These are phyloP conservation scores for Microbotryum lychnidis-dioicae DNA, from an alignment of 1,284 basidiomycete species.

Conservation along the genomic window DNA sequence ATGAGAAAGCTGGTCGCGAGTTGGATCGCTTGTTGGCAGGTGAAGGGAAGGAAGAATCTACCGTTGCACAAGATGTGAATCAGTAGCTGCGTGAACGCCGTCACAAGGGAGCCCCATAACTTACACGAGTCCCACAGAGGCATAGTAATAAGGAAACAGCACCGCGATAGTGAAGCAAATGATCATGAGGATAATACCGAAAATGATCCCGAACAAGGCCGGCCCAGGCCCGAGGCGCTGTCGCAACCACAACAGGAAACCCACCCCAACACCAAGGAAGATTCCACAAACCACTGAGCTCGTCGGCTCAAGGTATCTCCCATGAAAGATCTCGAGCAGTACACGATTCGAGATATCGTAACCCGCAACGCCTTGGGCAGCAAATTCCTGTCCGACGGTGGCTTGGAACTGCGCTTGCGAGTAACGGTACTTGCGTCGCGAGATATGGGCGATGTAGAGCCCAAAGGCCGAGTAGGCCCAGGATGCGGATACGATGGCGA, in stretches of 20 bases:
- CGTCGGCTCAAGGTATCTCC: slow-evolving; percentile 18
- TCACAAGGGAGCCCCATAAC: too few species aligned
- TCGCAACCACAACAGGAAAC: slow-evolving; percentile 19
- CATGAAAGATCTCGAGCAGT: slow-evolving; percentile 16
- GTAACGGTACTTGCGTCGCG: slow-evolving; percentile 7
- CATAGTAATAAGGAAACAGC: slow-evolving; percentile 27
- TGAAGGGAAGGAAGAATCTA: slow-evolving; percentile 29
- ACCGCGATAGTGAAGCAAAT: slow-evolving; percentile 22
- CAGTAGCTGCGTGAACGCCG: too few species aligned
- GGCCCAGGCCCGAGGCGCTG: slow-evolving; percentile 21
- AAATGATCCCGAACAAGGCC: slow-evolving; percentile 6
- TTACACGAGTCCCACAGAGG: slow-evolving; percentile 16
- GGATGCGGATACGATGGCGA: slow-evolving; percentile 10
- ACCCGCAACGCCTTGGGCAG: slow-evolving; percentile 1
- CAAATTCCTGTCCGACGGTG: background rate
- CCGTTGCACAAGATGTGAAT: background rate
- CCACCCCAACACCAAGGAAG: slow-evolving; percentile 18
- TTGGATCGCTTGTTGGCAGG: slow-evolving; percentile 21
- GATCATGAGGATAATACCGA: slow-evolving; percentile 12
- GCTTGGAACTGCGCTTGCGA: slow-evolving; percentile 9
- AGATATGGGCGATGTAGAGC: slow-evolving; percentile 22
- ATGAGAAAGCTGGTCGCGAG: slow-evolving; percentile 28
- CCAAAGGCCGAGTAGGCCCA: slow-evolving; percentile 22
- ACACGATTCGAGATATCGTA: slow-evolving; percentile 5
- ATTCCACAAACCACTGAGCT: slow-evolving; percentile 19